Base-by-base conservation (phyloP, 75 land plant genomes). In the Cryptomeria japonica region DNA sequence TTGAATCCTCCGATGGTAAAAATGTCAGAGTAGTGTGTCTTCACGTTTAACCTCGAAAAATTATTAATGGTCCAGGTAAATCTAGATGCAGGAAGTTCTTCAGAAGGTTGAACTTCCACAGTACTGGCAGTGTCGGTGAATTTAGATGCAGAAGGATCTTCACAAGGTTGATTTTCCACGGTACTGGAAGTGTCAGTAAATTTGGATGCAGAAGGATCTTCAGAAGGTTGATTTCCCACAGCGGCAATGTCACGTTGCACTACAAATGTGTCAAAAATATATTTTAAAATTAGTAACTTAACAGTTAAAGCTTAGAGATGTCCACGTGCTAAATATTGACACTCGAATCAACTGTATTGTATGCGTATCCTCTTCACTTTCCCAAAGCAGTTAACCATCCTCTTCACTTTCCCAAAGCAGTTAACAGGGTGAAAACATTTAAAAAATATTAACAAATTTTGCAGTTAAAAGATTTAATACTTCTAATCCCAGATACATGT, bases 21-120 rank as follows among this genome's bases (percentile, higher is more conserved):
- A 32, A 87, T 64, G 4, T 98, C 99, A 12, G 98, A 98, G 85
- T 96, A 98, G 80, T 91, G 94, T 94, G 96, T 97, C 92, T 98
- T 94, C 36, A 88, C 51, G 64, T 94, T 93, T 80, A 98, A 79
- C 90, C 94, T 92, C 64, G 94, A 91, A 75, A 98, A 98, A 47
- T 95, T 96, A 82, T 93, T 93, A 75, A 97, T 94, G 8, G 91
- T 91, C 99, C 99, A 98, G 0, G 97, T 95, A 86, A 95, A 98
- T 87, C 94, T 89, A 37, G 96, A 93, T 84, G 55, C 2, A 3
- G 89, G 95, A 61, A 96, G 99, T 87, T 98, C 99, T 46, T 98
- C 97, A n/a, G 87, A 91, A 28, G 86, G 93, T 89, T 98, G 97
- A 85, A 92, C 95, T 88, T 97, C 98, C 83, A 85, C 93, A 0